phyloP scores from a whole-genome alignment of 305 asterid species.

The Andrographis paniculata region DNA sequence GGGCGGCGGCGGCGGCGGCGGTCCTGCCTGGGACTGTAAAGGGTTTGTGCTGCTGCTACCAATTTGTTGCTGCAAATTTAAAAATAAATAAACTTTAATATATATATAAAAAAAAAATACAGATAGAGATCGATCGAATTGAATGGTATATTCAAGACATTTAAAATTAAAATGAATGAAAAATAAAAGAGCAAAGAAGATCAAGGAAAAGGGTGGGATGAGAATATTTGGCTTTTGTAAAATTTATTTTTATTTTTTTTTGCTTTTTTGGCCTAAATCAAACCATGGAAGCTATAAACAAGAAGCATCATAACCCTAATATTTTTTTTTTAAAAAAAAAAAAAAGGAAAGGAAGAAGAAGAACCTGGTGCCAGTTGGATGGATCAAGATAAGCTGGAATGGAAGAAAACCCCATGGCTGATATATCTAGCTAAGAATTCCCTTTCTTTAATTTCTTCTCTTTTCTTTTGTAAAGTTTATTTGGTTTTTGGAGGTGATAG shows the following conservation, averaged over 20 bases:
- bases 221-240: conserved; percentile 47
- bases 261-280: conserved; percentile 23
- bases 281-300: too few species aligned
- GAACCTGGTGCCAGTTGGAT: conserved; percentile 96
- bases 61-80: conserved; percentile 46
- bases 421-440: too few species aligned
- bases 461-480: conserved; percentile 76
- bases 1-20: conserved; percentile 30
- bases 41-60: conserved; percentile 42
- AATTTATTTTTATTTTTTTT: conserved; percentile 9
- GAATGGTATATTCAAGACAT: conserved; percentile 42
- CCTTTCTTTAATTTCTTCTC: conserved; percentile 47
- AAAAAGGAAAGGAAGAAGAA: neutral
- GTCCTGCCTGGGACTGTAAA: conserved; percentile 24
- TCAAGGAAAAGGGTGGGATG: conserved; percentile 20
- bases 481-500: conserved; percentile 41
- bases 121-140: conserved; percentile 15
- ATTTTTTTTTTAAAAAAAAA: too few species aligned
- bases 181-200: conserved; percentile 6
- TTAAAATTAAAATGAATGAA: conserved; percentile 14
- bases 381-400: conserved; percentile 92
- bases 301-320: too few species aligned
- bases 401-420: conserved; percentile 87
- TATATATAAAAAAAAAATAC: conserved; percentile 13
- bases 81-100: neutral